phyloP scores from a whole-genome alignment of 108 stramenopile species.

The Cyclotella baltica region DNA sequence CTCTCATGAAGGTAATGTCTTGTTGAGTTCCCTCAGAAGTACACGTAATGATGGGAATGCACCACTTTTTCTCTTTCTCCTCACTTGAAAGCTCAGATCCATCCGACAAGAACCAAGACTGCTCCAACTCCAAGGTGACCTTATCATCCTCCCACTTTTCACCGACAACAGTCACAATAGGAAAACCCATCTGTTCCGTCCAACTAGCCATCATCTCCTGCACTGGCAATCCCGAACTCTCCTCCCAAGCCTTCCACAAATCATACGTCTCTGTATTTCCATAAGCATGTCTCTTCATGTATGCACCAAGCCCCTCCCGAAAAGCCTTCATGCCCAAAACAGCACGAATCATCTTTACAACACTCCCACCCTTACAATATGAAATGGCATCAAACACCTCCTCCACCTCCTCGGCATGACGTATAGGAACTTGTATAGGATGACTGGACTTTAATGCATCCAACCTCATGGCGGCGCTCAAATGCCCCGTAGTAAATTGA shows the following conservation, averaged over 20 bases:
- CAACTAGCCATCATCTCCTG: constrained; percentile 90
- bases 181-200: constrained; percentile 98
- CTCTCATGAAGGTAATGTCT: constrained; percentile 89
- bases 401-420: constrained; percentile 95
- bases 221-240: constrained; percentile 88
- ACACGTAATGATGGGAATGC: constrained; percentile 90
- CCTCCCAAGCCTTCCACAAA: constrained; percentile 96
- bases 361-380: constrained; percentile 88
- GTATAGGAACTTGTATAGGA: constrained; percentile 94
- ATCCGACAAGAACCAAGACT: constrained; percentile 93
- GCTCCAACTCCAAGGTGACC: constrained; percentile 81
- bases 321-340: constrained; percentile 91
- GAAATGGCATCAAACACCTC: constrained; percentile 97
- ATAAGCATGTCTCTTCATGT: constrained; percentile 92
- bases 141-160: constrained; percentile 78
- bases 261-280: constrained; percentile 91
- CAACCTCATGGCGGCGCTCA: constrained; percentile 80
- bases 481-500: constrained; percentile 90
- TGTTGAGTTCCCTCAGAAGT: constrained; percentile 70
- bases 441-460: constrained; percentile 89
- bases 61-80: constrained; percentile 88
- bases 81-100: constrained; percentile 71
- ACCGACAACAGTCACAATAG: constrained; percentile 75
- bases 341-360: constrained; percentile 93
- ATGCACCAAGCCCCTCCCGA: constrained; percentile 69